These are phyloP conservation scores for Fusarium citri DNA, from an alignment of 2,329 filamentous ascomycete species.

Conservation along the genomic window DNA sequence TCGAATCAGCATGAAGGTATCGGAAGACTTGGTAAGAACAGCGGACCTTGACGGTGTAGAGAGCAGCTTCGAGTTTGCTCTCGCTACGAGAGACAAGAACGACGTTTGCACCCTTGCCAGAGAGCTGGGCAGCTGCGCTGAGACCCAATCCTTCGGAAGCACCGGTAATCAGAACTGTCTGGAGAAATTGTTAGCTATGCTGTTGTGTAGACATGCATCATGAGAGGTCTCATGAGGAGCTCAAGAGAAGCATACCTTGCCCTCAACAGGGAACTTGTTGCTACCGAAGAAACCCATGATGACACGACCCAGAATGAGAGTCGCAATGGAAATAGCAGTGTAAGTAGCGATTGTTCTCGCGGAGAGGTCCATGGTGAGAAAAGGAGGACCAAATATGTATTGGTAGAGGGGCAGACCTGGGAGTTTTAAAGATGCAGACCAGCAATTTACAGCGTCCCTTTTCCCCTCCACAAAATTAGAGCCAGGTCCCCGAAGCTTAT, in stretches of 20 bases:
- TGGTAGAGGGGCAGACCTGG: constrained; percentile 15
- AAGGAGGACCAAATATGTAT: constrained; percentile 3
- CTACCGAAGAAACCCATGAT: constrained; percentile 76
- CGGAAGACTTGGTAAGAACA: not conserved
- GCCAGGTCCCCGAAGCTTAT: not conserved
- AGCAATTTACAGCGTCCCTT: not conserved
- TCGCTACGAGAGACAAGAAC: constrained; percentile 85
- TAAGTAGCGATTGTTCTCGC: constrained; percentile 19
- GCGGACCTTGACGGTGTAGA: constrained; percentile 72
- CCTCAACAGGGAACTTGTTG: constrained; percentile 85
- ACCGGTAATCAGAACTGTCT: constrained; percentile 92
- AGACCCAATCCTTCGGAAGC: constrained; percentile 94
- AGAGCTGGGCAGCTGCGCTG: constrained; percentile 77
- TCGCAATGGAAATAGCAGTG: constrained; percentile 27
- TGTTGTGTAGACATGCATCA: constrained; percentile 24
- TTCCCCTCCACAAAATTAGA: not conserved
- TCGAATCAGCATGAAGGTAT: constrained; percentile 4
- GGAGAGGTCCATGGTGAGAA: constrained; percentile 38
- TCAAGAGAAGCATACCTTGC: constrained; percentile 70
- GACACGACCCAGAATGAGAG: constrained; percentile 45
- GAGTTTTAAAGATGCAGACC: constrained; percentile 4
- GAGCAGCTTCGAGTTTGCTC: constrained; percentile 77
- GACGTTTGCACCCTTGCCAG: constrained; percentile 85
- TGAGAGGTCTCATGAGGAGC: constrained; percentile 19
- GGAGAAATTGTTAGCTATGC: constrained; percentile 14